phyloP scores from a whole-genome alignment of 2,329 filamentous ascomycete genomes.

The Trichoderma pleuroti region DNA sequence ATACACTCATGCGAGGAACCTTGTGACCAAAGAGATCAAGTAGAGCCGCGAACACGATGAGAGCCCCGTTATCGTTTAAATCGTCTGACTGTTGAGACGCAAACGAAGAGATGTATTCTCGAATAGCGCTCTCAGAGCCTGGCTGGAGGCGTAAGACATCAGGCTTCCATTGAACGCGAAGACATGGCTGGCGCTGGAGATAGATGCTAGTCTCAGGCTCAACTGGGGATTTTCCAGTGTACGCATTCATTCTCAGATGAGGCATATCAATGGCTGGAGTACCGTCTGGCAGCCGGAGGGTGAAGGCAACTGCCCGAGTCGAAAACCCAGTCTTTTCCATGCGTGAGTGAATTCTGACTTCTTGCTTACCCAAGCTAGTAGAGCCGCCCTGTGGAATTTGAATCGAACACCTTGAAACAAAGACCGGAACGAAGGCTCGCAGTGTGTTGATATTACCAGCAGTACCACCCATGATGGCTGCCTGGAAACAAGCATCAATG shows the following conservation, averaged over 20 bases:
- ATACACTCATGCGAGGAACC: conserved; percentile 8
- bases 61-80: neutral
- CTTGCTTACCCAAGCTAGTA: neutral
- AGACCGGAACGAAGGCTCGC: neutral
- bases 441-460: conserved; percentile 1
- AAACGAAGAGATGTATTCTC: neutral
- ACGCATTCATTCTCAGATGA: conserved; percentile 2
- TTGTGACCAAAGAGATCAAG: conserved; percentile 7
- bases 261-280: neutral
- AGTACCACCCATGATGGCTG: conserved; percentile 3
- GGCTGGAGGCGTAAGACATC: conserved; percentile 7
- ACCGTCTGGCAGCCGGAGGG: neutral
- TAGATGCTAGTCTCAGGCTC: conserved; percentile 7
- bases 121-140: neutral
- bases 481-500: conserved; percentile 5
- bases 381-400: neutral
- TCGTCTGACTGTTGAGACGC: conserved; percentile 6
- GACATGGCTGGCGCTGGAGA: conserved; percentile 5
- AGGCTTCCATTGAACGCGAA: conserved; percentile 5
- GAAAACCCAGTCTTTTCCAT: conserved; percentile 9
- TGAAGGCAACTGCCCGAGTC: neutral
- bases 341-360: conserved; percentile 3
- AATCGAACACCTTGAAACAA: neutral
- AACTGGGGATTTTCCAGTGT: conserved; percentile 2
- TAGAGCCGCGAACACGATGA: neutral